phyloP scores from a whole-genome alignment of 106 monocot species.

The Hemerocallis citrina region DNA sequence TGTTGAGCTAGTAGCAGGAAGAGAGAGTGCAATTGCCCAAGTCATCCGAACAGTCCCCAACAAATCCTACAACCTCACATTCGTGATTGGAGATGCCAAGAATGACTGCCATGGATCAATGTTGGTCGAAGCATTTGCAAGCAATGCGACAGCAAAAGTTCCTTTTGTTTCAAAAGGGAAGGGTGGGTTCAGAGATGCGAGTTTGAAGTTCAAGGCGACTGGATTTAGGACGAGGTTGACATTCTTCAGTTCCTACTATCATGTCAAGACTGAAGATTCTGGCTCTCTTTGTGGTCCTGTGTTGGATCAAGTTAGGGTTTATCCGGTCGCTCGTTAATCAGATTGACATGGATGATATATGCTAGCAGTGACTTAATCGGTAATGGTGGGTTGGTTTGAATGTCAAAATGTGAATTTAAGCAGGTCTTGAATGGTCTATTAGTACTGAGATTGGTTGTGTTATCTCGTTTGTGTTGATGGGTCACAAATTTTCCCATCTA shows the following conservation, averaged over 20 bases:
- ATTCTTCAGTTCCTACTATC: slow-evolving; percentile 82
- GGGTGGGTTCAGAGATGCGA: slow-evolving; percentile 31
- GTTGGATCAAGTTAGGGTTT: slow-evolving; percentile 71
- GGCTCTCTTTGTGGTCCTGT: slow-evolving; percentile 82
- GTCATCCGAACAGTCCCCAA: slow-evolving; percentile 45
- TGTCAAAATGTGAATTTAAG: too few species aligned
- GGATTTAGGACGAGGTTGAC: slow-evolving; percentile 52
- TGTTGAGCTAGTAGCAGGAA: slow-evolving; percentile 64
- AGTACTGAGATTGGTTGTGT: too few species aligned
- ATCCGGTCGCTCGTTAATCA: slow-evolving; percentile 18
- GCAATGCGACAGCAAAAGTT: slow-evolving; percentile 36
- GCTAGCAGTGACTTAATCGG: too few species aligned
- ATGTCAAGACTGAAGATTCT: slow-evolving; percentile 35
- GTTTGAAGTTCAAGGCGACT: slow-evolving; percentile 44
- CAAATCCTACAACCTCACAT: slow-evolving; percentile 58
- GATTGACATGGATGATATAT: too few species aligned
- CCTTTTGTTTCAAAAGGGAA: slow-evolving; percentile 47
- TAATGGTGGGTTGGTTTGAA: too few species aligned
- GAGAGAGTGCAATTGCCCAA: slow-evolving; percentile 77
- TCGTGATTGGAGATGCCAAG: slow-evolving; percentile 67
- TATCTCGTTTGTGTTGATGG: too few species aligned
- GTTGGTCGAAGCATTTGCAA: slow-evolving; percentile 66
- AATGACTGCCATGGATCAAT: slow-evolving; percentile 77
- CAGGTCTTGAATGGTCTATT: too few species aligned
- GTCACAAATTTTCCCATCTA: too few species aligned